phyloP scores from a whole-genome alignment of 148 eudicot genomes.

The Vaccinium darrowii region DNA sequence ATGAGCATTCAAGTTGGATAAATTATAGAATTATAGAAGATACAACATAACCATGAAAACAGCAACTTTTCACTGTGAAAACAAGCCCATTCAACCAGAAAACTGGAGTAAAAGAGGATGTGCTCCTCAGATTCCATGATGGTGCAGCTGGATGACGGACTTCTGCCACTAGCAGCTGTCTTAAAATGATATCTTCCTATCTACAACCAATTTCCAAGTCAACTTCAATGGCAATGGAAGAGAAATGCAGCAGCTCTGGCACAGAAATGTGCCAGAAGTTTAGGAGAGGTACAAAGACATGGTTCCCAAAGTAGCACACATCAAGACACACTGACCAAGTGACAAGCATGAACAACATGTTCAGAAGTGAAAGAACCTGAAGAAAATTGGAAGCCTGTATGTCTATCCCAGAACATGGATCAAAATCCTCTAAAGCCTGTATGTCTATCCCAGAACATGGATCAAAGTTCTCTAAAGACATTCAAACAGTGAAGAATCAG shows the following conservation, averaged over 20 bases:
- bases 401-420: background rate
- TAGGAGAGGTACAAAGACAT: background rate
- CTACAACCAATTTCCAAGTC: background rate
- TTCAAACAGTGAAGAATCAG: background rate
- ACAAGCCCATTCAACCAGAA: background rate
- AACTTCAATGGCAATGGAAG: background rate
- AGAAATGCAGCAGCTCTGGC: background rate
- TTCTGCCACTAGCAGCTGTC: slow-evolving; percentile 8
- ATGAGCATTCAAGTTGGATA: slow-evolving; percentile 1
- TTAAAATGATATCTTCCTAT: background rate
- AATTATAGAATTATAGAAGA: background rate
- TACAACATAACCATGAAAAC: background rate
- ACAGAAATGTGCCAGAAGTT: background rate
- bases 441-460: background rate
- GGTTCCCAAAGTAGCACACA: background rate
- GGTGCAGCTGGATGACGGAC: background rate
- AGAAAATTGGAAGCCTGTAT: background rate
- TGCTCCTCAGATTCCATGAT: background rate
- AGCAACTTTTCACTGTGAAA: slow-evolving; percentile 4
- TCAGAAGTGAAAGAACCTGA: background rate
- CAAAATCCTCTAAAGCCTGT: background rate
- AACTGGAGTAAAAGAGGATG: background rate
- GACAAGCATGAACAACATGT: background rate
- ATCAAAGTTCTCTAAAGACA: background rate
- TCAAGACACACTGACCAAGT: background rate